Base-by-base conservation (phyloP, 768 basidiomycete genomes). In the Austroboletus festivus region DNA sequence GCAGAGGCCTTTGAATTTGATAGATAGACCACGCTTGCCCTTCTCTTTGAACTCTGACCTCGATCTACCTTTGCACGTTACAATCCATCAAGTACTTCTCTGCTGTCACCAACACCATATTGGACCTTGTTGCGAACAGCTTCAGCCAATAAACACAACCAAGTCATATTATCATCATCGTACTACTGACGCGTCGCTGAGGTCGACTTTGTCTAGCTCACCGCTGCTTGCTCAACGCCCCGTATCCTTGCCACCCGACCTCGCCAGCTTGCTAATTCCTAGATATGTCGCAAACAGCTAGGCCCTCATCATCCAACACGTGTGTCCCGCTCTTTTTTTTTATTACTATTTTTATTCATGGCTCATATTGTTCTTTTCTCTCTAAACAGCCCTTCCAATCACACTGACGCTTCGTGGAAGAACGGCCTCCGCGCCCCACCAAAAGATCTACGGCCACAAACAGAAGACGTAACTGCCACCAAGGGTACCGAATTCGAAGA, bases 401-500 rank as follows among this genome's bases (percentile, higher is more conserved):
- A 55, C 54, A 63, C 50, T 38, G 65, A 69, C 33, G 34, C 65
- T 23, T 57, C 68, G 60, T 96, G 91, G 90, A 91, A 86, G 71
- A 62, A 76, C 35, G 78, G 83, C 54, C 86, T 96, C 55, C 82
- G 84, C 38, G 80, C 85, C 48, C 93, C 92, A 68, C 84, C 84
- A 76, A 93, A 90, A 81, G 94, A 99, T 72, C 59, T 76, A 51
- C 83, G 95, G 46, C 95, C 95, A 7, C 95, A 98, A 68, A 99
- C 95, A 24, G 93, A 94, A 73, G 95, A 99, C 74, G 95, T 99
- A 49, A 89, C 86, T 22, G 85, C 85, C 4, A 95, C 92, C 22
- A 89, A 93, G 70, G 95, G 95, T 52, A 77, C 84, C 59, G 93
- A 97, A 65, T 99, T 96, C 56, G 96, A 99, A 73, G 92, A 94